Evolutionary conservation across 768 basidiomycete species (phyloP).

Genomic region (Tephrocybe sp.): DNA sequence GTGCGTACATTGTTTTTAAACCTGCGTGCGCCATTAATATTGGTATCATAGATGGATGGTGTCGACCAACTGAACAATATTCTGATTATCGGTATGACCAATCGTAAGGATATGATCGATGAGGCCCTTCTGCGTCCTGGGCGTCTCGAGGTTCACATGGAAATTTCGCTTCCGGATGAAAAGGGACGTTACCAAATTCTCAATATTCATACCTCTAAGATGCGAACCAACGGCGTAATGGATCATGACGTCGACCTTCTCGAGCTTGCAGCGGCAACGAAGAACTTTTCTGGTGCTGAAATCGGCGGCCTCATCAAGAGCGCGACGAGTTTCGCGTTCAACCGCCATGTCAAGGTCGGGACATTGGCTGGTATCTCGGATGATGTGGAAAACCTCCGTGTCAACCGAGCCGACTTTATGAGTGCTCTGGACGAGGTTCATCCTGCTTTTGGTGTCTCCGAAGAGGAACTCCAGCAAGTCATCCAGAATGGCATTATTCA

Average conservation of each 20-base stretch:
- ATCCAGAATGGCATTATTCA: slow-evolving; percentile 97
- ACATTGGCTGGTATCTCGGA: slow-evolving; percentile 96
- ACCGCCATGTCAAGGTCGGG: slow-evolving; percentile 95
- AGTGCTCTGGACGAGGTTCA: slow-evolving; percentile 91
- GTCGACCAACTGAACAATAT: slow-evolving; percentile 99
- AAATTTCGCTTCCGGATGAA: slow-evolving; percentile 96
- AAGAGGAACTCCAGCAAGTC: slow-evolving; percentile 90
- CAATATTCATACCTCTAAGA: slow-evolving; percentile 91
- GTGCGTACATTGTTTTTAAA: slow-evolving; percentile 31
- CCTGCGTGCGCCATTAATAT: background rate
- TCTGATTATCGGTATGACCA: slow-evolving; percentile 99
- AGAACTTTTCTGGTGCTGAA: slow-evolving; percentile 98
- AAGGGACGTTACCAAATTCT: slow-evolving; percentile 91
- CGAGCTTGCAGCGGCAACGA: slow-evolving; percentile 82
- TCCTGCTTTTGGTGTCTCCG: slow-evolving; percentile 95
- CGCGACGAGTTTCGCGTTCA: slow-evolving; percentile 97
- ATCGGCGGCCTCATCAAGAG: slow-evolving; percentile 96
- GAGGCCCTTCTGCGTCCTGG: slow-evolving; percentile 96
- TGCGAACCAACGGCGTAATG: slow-evolving; percentile 91
- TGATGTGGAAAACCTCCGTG: slow-evolving; percentile 90
- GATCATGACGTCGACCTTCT: slow-evolving; percentile 76
- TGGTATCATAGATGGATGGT: slow-evolving; percentile 83
- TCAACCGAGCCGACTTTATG: slow-evolving; percentile 84
- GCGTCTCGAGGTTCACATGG: slow-evolving; percentile 99
- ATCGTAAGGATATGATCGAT: slow-evolving; percentile 97